phyloP scores from a whole-genome alignment of 2,329 filamentous ascomycete genomes.

The Monilinia polystroma region DNA sequence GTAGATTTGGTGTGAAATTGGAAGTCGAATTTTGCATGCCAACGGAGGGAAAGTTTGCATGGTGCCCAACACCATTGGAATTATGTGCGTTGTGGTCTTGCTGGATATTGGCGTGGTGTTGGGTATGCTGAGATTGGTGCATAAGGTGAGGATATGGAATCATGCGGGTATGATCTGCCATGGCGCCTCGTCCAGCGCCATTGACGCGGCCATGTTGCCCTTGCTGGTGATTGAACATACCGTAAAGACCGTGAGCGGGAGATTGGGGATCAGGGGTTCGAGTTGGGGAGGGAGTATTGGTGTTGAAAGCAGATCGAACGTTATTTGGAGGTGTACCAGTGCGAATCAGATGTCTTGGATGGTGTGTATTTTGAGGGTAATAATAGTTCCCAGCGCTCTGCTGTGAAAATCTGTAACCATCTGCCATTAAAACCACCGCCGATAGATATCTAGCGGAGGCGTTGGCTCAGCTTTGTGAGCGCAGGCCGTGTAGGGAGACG shows the following conservation, averaged over 20 bases:
- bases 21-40: slow-evolving; percentile 64
- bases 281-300: slow-evolving; percentile 55
- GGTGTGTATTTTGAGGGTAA: slow-evolving; percentile 49
- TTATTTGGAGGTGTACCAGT: slow-evolving; percentile 47
- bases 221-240: slow-evolving; percentile 73
- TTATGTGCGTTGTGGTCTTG: slow-evolving; percentile 56
- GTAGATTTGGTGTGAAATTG: slow-evolving; percentile 53
- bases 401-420: slow-evolving; percentile 65
- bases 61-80: slow-evolving; percentile 55
- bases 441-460: slow-evolving; percentile 29
- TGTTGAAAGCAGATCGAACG: slow-evolving; percentile 42
- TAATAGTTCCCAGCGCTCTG: slow-evolving; percentile 58
- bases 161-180: slow-evolving; percentile 54
- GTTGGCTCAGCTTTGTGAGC: slow-evolving; percentile 33
- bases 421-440: slow-evolving; percentile 58
- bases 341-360: slow-evolving; percentile 48
- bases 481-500: slow-evolving; percentile 28
- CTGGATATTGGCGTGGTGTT: slow-evolving; percentile 61
- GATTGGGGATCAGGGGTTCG: slow-evolving; percentile 52
- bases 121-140: slow-evolving; percentile 55
- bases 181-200: slow-evolving; percentile 59
- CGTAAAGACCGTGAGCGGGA: slow-evolving; percentile 39
- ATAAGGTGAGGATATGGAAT: slow-evolving; percentile 66
- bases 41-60: slow-evolving; percentile 61
- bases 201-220: slow-evolving; percentile 76